Percentiles rank a stretch among this genome's conserved stretches.
Evolutionary conservation across 805 yeast species (phyloP).

Genomic region (Tanozyma kutaoensis): DNA sequence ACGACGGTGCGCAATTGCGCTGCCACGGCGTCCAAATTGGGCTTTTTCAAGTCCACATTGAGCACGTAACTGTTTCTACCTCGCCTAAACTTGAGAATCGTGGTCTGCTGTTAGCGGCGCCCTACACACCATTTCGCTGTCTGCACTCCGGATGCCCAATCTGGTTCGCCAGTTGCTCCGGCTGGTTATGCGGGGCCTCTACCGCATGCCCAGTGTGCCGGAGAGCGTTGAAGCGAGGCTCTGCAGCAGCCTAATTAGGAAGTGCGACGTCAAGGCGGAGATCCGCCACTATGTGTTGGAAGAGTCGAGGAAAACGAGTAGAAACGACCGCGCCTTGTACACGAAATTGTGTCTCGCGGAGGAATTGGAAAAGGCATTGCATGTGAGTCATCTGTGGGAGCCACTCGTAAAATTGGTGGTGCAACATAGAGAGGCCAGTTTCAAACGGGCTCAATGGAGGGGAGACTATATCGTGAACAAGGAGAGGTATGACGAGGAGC

Average conservation of each 20-base stretch:
- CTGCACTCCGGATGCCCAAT: conserved; percentile 5
- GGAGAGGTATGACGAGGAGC: conserved; percentile 1
- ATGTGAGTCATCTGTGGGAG: no score
- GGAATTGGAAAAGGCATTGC: no score
- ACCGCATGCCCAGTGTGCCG: neutral
- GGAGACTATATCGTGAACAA: conserved; percentile 1
- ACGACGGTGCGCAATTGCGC: no score
- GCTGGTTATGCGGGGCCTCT: neutral
- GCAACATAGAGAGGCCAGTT: no score
- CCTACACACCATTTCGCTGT: conserved; percentile 13
- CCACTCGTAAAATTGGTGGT: no score
- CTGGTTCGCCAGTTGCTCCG: neutral
- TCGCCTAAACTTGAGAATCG: conserved; percentile 24
- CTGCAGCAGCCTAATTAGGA: neutral
- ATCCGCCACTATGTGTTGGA: no score
- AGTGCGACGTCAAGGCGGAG: neutral
- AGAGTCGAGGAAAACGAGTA: neutral
- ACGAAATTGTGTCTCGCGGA: no score
- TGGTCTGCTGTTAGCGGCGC: conserved; percentile 4
- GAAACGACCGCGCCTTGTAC: no score
- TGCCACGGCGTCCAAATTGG: no score
- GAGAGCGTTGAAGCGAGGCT: neutral
- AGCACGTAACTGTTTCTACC: conserved; percentile 16
- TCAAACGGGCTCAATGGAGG: no score
- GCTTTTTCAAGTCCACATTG: conserved; percentile 14